phyloP scores from a whole-genome alignment of 2,329 filamentous ascomycete species.

The Sporothrix brunneoviolacea region DNA sequence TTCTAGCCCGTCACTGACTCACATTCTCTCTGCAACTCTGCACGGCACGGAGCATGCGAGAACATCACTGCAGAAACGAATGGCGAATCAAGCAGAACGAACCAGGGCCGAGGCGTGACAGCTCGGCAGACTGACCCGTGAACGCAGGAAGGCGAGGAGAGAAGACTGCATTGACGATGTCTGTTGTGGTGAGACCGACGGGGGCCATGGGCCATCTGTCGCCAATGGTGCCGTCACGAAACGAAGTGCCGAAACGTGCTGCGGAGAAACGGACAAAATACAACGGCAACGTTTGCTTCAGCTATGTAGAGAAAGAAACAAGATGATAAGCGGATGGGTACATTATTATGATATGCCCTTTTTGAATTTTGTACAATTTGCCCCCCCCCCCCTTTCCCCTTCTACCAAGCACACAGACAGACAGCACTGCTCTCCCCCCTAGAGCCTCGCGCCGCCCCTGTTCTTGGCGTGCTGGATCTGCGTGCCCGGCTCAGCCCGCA shows the following conservation, averaged over 20 bases:
- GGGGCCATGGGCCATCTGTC: no score
- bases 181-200: no score
- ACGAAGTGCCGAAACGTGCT: no score
- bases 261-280: no score
- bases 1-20: not conserved
- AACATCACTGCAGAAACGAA: conserved; percentile 2
- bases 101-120: not conserved
- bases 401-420: not conserved
- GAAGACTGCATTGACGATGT: no score
- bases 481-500: conserved; percentile 42
- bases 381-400: not conserved
- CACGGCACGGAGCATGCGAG: not conserved
- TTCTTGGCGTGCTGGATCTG: conserved; percentile 35
- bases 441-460: conserved; percentile 41
- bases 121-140: no score
- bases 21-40: not conserved
- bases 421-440: conserved; percentile 15
- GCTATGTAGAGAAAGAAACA: no score
- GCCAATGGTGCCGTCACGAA: no score
- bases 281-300: no score
- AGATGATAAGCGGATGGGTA: no score
- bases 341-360: not conserved
- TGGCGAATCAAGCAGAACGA: not conserved
- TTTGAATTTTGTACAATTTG: conserved; percentile 10
- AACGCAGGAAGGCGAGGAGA: no score